phyloP scores from a whole-genome alignment of 306 rosid species.

The Bauhinia variegata region DNA sequence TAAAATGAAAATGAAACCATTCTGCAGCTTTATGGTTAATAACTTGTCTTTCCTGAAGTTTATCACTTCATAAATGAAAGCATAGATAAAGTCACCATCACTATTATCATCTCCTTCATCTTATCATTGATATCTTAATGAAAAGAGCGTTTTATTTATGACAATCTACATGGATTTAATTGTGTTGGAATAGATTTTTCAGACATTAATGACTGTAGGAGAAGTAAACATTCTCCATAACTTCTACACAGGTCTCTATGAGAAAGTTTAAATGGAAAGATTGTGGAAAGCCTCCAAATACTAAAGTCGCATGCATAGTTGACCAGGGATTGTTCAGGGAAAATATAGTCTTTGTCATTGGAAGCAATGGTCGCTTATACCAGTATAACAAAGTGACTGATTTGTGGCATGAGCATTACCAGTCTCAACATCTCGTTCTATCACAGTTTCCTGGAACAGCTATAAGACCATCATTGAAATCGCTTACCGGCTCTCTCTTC shows the following conservation, averaged over 20 bases:
- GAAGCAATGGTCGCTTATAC: conserved; percentile 78
- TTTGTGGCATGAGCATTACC: conserved; percentile 91
- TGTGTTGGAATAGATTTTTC: conserved; percentile 8
- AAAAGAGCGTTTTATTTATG: neutral
- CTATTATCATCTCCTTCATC: neutral
- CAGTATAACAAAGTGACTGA: conserved; percentile 90
- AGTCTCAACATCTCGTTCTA: conserved; percentile 82
- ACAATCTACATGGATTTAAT: neutral
- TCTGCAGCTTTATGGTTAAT: neutral
- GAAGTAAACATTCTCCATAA: conserved; percentile 24
- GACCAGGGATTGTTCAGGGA: conserved; percentile 87
- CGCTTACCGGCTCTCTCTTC: conserved; percentile 82
- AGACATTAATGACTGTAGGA: conserved; percentile 10
- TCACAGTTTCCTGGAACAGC: conserved; percentile 78
- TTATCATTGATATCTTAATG: neutral
- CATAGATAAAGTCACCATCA: neutral
- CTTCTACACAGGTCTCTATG: conserved; percentile 66
- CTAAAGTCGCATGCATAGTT: conserved; percentile 64
- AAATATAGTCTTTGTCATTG: conserved; percentile 72
- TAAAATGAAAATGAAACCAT: too few species aligned
- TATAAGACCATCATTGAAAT: conserved; percentile 56
- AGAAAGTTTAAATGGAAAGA: conserved; percentile 93
- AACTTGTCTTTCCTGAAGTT: neutral
- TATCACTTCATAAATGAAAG: neutral
- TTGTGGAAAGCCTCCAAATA: conserved; percentile 68